phyloP scores from a whole-genome alignment of 2,329 filamentous ascomycete species.

The Epichloe uncinata region DNA sequence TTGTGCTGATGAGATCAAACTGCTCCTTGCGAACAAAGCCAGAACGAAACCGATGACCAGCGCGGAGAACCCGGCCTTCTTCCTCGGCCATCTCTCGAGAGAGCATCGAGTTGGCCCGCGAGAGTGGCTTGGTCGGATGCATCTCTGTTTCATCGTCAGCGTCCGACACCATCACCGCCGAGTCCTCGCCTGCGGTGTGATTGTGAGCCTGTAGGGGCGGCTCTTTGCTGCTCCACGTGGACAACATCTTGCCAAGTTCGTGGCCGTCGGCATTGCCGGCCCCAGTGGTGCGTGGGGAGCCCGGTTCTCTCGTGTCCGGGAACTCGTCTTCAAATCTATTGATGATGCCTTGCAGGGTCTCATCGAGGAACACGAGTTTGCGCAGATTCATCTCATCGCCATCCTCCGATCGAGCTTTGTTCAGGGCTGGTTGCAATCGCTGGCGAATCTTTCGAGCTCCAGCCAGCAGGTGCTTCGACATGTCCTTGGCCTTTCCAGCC shows the following conservation, averaged over 20 bases:
- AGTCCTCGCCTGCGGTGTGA: slow-evolving; percentile 20
- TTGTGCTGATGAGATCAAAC: slow-evolving; percentile 32
- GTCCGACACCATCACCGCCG: slow-evolving; percentile 28
- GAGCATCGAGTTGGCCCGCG: slow-evolving; percentile 39
- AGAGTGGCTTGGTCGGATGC: slow-evolving; percentile 27
- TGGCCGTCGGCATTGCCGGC: not conserved
- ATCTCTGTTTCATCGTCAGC: slow-evolving; percentile 35
- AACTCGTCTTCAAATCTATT: slow-evolving; percentile 93
- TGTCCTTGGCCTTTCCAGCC: slow-evolving; percentile 63
- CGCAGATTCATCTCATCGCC: slow-evolving; percentile 67
- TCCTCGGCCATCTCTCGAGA: slow-evolving; percentile 42
- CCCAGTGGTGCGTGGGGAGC: not conserved
- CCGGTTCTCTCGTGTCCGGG: slow-evolving; percentile 58
- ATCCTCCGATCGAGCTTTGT: slow-evolving; percentile 54
- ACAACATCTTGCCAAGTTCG: not conserved
- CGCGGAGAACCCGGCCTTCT: slow-evolving; percentile 42
- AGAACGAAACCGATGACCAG: slow-evolving; percentile 42
- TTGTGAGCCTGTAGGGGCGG: slow-evolving; percentile 11
- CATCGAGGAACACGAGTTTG: slow-evolving; percentile 75
- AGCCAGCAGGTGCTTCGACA: slow-evolving; percentile 79
- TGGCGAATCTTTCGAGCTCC: slow-evolving; percentile 81
- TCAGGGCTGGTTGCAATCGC: slow-evolving; percentile 70
- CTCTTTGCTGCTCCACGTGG: slow-evolving; percentile 8
- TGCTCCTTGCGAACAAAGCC: slow-evolving; percentile 39
- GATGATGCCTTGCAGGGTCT: slow-evolving; percentile 82